These are phyloP conservation scores for Rosa lucieae DNA, from an alignment of 306 rosid genomes.

Conservation along the genomic window DNA sequence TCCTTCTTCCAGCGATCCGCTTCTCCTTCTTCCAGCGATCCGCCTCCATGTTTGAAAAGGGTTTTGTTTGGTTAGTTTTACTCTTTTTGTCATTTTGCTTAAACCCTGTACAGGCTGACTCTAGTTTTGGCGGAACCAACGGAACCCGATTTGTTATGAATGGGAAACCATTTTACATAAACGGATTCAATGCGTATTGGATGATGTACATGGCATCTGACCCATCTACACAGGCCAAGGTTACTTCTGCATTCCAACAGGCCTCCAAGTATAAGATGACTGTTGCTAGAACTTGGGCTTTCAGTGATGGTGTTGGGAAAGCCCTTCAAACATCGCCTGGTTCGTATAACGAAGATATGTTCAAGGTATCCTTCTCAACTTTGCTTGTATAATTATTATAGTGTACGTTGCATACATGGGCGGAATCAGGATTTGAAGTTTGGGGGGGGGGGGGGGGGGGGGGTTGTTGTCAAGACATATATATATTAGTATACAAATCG, in stretches of 20 bases:
- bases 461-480: too few relatives aligned
- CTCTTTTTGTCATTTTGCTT: not conserved
- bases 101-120: not conserved
- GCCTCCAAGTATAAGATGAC: conserved; percentile 46
- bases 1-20: not conserved
- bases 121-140: conserved; percentile 26
- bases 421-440: too few relatives aligned
- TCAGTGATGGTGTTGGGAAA: conserved; percentile 48
- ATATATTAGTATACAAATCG: too few relatives aligned
- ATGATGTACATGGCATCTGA: conserved; percentile 55
- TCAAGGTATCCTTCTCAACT: conserved; percentile 29
- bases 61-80: not conserved
- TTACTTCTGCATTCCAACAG: conserved; percentile 42
- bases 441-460: too few relatives aligned
- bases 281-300: conserved; percentile 60
- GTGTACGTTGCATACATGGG: too few relatives aligned
- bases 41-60: not conserved
- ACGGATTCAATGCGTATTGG: conserved; percentile 65
- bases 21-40: not conserved
- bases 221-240: conserved; percentile 38
- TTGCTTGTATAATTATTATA: too few relatives aligned
- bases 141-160: conserved; percentile 40
- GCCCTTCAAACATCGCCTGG: conserved; percentile 47
- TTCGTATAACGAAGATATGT: conserved; percentile 42
- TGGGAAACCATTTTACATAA: conserved; percentile 34